A percentile compares a stretch with the other conserved stretches of the same genome.
These are phyloP conservation scores for Cladobotryum protrusum DNA, from an alignment of 2,329 filamentous ascomycete genomes.

Conservation along the genomic window DNA sequence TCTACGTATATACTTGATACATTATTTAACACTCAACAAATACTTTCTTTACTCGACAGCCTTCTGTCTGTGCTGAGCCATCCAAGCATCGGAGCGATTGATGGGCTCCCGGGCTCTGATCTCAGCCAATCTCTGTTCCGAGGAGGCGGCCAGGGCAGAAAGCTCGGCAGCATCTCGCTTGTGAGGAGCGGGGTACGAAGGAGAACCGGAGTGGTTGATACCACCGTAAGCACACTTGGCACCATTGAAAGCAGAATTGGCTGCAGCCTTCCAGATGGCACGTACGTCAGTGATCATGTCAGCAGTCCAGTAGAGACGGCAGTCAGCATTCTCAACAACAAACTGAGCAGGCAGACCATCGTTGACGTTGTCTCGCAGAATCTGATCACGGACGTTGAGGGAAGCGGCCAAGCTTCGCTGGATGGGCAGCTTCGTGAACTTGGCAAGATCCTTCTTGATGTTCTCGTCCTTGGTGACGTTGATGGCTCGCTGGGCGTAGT, in stretches of 20 bases:
- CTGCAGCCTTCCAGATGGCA: slow-evolving; percentile 41
- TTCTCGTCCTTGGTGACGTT: slow-evolving; percentile 14
- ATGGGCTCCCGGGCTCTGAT: too few relatives aligned
- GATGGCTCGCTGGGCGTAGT: slow-evolving; percentile 16
- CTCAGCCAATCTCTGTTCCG: too few relatives aligned
- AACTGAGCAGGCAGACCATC: slow-evolving; percentile 43
- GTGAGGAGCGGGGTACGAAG: too few relatives aligned
- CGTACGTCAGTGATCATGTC: slow-evolving; percentile 42
- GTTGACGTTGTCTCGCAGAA: slow-evolving; percentile 28
- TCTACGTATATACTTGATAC: too few relatives aligned
- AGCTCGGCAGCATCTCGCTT: too few relatives aligned
- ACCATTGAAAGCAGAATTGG: slow-evolving; percentile 34
- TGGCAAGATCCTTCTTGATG: slow-evolving; percentile 15
- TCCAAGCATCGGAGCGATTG: too few relatives aligned
- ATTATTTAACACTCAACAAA: too few relatives aligned
- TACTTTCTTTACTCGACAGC: too few relatives aligned
- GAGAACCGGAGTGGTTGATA: slow-evolving; percentile 15
- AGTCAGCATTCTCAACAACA: slow-evolving; percentile 41
- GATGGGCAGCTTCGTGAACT: slow-evolving; percentile 26
- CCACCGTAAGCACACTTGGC: slow-evolving; percentile 34
- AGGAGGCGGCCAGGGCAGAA: too few relatives aligned
- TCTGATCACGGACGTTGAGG: slow-evolving; percentile 36
- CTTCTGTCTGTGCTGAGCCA: too few relatives aligned
- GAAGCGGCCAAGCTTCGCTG: slow-evolving; percentile 27
- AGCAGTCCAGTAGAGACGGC: slow-evolving; percentile 45